Conservation (phyloP, 345 rosid genomes). For the Gossypium ekmanianum region DNA sequence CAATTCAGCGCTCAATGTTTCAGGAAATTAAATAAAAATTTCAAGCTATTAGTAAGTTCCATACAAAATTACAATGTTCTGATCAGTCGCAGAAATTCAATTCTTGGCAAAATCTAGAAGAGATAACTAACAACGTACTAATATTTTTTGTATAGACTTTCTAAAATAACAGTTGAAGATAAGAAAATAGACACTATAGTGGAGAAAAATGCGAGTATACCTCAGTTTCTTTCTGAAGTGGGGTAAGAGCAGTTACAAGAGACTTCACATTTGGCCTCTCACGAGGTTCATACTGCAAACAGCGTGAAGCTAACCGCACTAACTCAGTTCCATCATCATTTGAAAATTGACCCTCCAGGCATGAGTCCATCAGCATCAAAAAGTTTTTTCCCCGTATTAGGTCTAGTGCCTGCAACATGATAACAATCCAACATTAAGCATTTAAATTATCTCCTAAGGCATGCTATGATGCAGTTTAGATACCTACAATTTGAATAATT, state of each 20-base stretch:
- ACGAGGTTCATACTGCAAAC: constrained; percentile 80
- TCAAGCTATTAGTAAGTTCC: no score
- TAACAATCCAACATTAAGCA: constrained; percentile 1
- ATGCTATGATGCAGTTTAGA: not conserved
- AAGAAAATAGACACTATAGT: not conserved
- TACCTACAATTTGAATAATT: not conserved
- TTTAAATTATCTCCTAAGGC: not conserved
- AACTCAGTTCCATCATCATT: constrained; percentile 86
- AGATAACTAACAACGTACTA: no score
- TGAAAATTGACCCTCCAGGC: constrained; percentile 75
- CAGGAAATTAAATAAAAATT: no score
- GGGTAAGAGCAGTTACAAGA: constrained; percentile 58
- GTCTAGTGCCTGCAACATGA: constrained; percentile 68
- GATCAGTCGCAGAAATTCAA: no score
- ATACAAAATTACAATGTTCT: no score
- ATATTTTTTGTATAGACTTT: not conserved
- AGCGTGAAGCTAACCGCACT: constrained; percentile 75
- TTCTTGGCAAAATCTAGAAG: no score
- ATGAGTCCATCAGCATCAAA: constrained; percentile 77
- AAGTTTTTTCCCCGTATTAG: constrained; percentile 76
- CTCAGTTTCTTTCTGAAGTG: constrained; percentile 76
- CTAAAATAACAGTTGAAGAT: not conserved
- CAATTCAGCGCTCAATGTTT: not conserved
- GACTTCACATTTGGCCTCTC: constrained; percentile 86
- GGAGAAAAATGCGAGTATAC: constrained; percentile 27